phyloP scores from a whole-genome alignment of 208 protist species.

The Leishmania arabica region DNA sequence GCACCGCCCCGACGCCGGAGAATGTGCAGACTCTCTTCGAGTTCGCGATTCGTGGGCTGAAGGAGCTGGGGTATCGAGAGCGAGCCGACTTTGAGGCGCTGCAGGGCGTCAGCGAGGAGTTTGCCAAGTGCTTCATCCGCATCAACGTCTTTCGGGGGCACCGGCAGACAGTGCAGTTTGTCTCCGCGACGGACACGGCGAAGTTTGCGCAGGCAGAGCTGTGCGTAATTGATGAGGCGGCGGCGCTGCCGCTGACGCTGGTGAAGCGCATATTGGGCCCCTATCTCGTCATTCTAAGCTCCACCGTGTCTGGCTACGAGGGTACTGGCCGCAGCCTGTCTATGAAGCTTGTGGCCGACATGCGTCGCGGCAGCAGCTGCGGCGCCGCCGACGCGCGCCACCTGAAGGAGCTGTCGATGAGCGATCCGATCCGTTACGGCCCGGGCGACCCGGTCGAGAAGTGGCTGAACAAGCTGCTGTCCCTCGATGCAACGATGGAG shows the following conservation, averaged over 20 bases:
- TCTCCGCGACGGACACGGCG: slow-evolving; percentile 88
- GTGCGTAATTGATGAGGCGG: slow-evolving; percentile 99
- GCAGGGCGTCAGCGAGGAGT: slow-evolving; percentile 92
- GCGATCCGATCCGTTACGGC: slow-evolving; percentile 98
- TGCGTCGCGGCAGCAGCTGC: slow-evolving; percentile 82
- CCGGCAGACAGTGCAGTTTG: slow-evolving; percentile 99
- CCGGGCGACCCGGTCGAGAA: slow-evolving; percentile 95
- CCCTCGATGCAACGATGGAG: slow-evolving; percentile 94
- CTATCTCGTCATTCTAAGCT: slow-evolving; percentile 99
- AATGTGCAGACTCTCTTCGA: slow-evolving; percentile 99
- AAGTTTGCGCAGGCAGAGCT: slow-evolving; percentile 97
- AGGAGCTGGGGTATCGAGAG: slow-evolving; percentile 96
- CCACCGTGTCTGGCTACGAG: slow-evolving; percentile 99
- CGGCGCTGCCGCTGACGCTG: slow-evolving; percentile 98
- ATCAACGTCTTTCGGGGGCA: slow-evolving; percentile 98
- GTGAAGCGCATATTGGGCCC: slow-evolving; percentile 97
- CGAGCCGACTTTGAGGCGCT: slow-evolving; percentile 98
- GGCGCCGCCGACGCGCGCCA: slow-evolving; percentile 39
- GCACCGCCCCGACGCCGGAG: slow-evolving; percentile 97
- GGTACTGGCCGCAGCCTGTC: slow-evolving; percentile 99
- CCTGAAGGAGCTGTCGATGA: slow-evolving; percentile 95
- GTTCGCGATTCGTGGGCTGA: slow-evolving; percentile 97
- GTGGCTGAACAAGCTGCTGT: slow-evolving; percentile 99
- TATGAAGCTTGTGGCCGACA: slow-evolving; percentile 99
- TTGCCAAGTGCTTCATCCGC: slow-evolving; percentile 96